Conservation (phyloP, 805 yeast genomes). For the Pichia paraexigua region DNA sequence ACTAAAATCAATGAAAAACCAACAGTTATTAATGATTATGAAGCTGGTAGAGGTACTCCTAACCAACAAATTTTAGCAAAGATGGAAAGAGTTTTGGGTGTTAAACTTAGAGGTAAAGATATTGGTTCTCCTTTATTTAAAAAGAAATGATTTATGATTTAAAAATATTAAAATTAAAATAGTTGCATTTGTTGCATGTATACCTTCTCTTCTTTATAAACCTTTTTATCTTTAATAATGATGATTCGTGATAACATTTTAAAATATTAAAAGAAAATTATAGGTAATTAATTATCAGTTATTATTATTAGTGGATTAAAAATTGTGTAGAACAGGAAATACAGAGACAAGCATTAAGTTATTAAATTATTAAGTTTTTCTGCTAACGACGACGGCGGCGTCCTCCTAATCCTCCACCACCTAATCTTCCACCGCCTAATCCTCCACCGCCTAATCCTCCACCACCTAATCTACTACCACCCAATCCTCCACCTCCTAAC, state of each 20-base stretch:
- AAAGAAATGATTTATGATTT: conserved; percentile 34
- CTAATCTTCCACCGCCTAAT: neutral
- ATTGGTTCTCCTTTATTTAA: conserved; percentile 81
- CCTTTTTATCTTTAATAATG: neutral
- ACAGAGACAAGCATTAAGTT: neutral
- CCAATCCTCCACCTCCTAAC: conserved; percentile 1
- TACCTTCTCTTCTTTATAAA: neutral
- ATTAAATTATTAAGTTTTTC: too few species aligned
- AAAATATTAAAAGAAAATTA: too few species aligned
- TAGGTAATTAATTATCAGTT: too few species aligned
- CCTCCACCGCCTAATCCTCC: conserved; percentile 1
- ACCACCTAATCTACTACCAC: conserved; percentile 1
- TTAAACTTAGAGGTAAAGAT: conserved; percentile 91
- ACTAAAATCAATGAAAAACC: conserved; percentile 95
- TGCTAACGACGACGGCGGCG: neutral
- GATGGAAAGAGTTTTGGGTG: conserved; percentile 88
- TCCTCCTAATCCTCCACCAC: neutral
- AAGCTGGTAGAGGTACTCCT: conserved; percentile 93
- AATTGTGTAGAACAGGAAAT: too few species aligned
- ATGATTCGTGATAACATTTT: neutral
- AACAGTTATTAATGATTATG: conserved; percentile 89
- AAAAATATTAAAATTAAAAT: too few species aligned
- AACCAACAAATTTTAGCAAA: conserved; percentile 91
- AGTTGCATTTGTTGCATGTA: neutral
- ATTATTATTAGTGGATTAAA: too few species aligned